phyloP scores from a whole-genome alignment of 345 rosid species.

The Dimocarpus longan region DNA sequence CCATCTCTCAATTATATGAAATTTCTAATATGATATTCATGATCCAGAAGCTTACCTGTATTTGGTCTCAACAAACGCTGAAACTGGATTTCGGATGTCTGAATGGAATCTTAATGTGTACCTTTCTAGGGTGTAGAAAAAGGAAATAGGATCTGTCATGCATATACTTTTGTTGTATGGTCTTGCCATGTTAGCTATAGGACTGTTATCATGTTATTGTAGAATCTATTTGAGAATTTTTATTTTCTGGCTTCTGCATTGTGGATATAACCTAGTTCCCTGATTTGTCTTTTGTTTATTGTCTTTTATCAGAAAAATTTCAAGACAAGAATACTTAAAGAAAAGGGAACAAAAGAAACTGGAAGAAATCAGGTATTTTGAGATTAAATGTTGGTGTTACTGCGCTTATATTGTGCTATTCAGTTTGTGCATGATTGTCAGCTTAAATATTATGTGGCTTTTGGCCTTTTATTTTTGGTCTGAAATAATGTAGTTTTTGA shows the following conservation, averaged over 20 bases:
- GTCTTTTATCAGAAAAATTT: conserved; percentile 63
- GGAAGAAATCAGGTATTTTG: conserved; percentile 78
- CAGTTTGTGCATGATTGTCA: background rate
- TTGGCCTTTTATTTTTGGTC: too few species aligned
- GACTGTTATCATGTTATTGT: background rate
- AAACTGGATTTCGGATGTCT: background rate
- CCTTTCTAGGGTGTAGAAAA: background rate
- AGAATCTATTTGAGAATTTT: background rate
- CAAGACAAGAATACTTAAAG: conserved; percentile 89
- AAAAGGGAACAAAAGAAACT: conserved; percentile 96
- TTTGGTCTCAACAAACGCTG: background rate
- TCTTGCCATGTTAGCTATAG: background rate
- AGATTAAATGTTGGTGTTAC: conserved; percentile 1
- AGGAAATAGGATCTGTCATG: background rate
- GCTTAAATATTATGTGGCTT: background rate
- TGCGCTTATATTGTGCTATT: background rate
- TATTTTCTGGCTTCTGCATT: background rate
- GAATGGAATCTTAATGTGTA: background rate
- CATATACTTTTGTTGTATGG: background rate
- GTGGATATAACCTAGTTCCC: background rate
- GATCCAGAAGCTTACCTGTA: background rate
- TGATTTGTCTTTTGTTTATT: conserved; percentile 20
- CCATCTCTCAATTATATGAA: background rate
- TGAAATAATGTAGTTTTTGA: background rate
- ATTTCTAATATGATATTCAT: background rate